Evolutionary conservation across 345 rosid genomes (phyloP).

Genomic region (Hevea brasiliensis): DNA sequence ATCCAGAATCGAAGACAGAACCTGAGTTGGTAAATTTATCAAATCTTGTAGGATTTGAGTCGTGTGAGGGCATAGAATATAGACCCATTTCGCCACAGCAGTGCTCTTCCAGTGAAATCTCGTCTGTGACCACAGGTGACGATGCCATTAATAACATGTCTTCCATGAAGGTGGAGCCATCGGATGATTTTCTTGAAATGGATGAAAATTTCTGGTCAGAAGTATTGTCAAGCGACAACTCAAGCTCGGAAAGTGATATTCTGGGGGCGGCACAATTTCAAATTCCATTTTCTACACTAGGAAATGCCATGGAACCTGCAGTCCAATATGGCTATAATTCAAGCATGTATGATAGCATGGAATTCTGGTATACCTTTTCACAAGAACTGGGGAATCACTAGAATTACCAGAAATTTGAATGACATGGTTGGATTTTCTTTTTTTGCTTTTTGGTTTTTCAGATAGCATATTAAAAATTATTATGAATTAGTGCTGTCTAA

Average conservation of each 20-base stretch:
- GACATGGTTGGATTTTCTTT: not conserved
- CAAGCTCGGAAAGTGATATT: conserved; percentile 22
- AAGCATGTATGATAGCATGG: conserved; percentile 41
- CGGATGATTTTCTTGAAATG: conserved; percentile 31
- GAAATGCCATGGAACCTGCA: not conserved
- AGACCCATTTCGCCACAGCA: conserved; percentile 20
- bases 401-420: conserved; percentile 42
- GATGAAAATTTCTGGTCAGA: conserved; percentile 58
- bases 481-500: conserved; percentile 2
- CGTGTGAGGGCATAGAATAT: not conserved
- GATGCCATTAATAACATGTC: not conserved
- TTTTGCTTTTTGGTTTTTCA: not conserved
- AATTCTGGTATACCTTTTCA: conserved; percentile 57
- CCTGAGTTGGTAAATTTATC: conserved; percentile 13
- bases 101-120: conserved; percentile 32
- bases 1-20: conserved; percentile 4
- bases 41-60: not conserved
- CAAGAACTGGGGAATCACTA: conserved; percentile 40
- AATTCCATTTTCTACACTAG: conserved; percentile 15
- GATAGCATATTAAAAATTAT: conserved; percentile 2
- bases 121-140: conserved; percentile 19
- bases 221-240: conserved; percentile 37
- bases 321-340: conserved; percentile 21
- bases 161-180: conserved; percentile 17
- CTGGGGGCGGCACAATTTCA: conserved; percentile 8